Percentiles rank a stretch among this genome's conserved stretches.
phyloP scores from a whole-genome alignment of 163 green algal genomes.

The Scenedesmus sp. region DNA sequence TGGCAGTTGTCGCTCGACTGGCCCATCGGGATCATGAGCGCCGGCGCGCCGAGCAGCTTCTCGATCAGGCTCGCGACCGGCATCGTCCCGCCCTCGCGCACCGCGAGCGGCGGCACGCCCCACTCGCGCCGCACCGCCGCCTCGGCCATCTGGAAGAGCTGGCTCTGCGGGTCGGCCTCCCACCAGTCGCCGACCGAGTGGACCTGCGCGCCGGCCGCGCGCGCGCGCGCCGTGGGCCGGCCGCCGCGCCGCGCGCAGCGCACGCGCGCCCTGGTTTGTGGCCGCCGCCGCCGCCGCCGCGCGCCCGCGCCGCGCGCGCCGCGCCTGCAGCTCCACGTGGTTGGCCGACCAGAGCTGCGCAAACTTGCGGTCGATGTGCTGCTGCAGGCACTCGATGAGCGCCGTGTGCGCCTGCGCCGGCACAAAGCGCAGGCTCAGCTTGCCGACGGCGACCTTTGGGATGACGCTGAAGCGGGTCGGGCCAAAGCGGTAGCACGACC shows the following conservation, averaged over 20 bases:
- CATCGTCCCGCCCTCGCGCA: conserved; percentile 96
- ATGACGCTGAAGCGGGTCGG: conserved; percentile 94
- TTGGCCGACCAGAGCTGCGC: conserved; percentile 85
- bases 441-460: conserved; percentile 78
- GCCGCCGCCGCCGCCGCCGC: no score
- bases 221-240: no score
- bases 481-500: conserved; percentile 74
- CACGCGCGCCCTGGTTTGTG: no score
- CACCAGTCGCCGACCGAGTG: conserved; percentile 89
- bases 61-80: conserved; percentile 89
- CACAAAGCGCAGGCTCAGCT: conserved; percentile 90
- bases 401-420: conserved; percentile 81
- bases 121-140: conserved; percentile 72
- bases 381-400: conserved; percentile 64
- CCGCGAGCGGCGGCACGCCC: conserved; percentile 83
- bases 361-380: conserved; percentile 87
- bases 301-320: no score
- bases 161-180: conserved; percentile 79
- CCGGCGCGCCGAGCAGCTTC: conserved; percentile 83
- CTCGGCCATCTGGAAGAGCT: conserved; percentile 66
- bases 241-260: no score
- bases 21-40: conserved; percentile 93
- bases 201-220: conserved; percentile 47
- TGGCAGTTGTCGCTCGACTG: conserved; percentile 89
- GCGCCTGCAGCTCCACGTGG: conserved; percentile 51